Percentiles rank a stretch among this genome's conserved stretches.
phyloP scores from a whole-genome alignment of 1,284 basidiomycete species.

The Trametes hirsuta region DNA sequence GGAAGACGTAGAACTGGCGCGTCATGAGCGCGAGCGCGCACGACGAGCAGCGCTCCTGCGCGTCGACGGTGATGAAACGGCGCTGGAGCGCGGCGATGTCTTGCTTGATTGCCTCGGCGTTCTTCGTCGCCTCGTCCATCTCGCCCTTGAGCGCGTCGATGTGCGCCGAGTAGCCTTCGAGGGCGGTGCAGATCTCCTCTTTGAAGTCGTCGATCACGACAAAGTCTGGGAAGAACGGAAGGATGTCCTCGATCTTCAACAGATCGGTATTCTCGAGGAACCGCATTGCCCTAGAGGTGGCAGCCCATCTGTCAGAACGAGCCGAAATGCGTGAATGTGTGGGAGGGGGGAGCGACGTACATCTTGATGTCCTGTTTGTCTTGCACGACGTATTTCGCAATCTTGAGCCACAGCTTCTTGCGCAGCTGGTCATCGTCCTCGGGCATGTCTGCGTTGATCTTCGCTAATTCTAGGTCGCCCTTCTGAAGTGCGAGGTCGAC shows the following conservation, averaged over 20 bases:
- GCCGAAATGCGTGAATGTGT: background rate
- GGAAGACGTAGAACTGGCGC: constrained; percentile 97
- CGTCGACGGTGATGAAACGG: constrained; percentile 94
- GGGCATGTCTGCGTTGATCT: constrained; percentile 91
- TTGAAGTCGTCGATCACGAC: constrained; percentile 99
- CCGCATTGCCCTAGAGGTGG: constrained; percentile 79
- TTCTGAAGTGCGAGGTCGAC: constrained; percentile 95
- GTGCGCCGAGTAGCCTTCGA: constrained; percentile 92
- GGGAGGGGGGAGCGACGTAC: constrained; percentile 50
- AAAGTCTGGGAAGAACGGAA: constrained; percentile 99
- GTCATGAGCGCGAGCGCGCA: constrained; percentile 81
- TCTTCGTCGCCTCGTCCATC: constrained; percentile 95
- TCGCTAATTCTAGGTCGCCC: constrained; percentile 92
- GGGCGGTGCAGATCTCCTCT: constrained; percentile 94
- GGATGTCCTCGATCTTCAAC: constrained; percentile 97
- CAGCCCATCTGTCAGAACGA: background rate
- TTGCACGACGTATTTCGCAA: constrained; percentile 96
- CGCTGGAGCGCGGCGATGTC: constrained; percentile 87
- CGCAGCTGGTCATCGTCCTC: constrained; percentile 85
- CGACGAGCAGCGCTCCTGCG: constrained; percentile 83
- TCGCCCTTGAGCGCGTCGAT: constrained; percentile 92
- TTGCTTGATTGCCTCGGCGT: constrained; percentile 91
- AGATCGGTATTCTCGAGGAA: constrained; percentile 94
- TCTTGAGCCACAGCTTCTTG: constrained; percentile 98
- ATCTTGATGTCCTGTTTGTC: constrained; percentile 98